A percentile compares a stretch with the other conserved stretches of the same genome.
Evolutionary conservation across 495 filamentous ascomycete species (phyloP).

Genomic region (Daldinia grandis): DNA sequence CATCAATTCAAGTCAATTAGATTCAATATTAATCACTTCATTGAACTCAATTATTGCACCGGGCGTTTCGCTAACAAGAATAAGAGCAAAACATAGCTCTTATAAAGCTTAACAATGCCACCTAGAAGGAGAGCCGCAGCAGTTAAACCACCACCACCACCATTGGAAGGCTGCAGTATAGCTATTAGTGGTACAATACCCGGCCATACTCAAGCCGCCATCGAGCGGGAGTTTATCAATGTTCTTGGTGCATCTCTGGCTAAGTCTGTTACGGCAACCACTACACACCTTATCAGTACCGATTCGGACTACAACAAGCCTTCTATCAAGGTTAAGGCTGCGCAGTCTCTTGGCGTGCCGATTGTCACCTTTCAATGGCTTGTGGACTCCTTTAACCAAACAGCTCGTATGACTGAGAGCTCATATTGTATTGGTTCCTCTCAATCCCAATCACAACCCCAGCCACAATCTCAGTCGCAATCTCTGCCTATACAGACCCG

Average conservation of each 20-base stretch:
- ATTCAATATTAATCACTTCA: neutral
- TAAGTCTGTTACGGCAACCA: constrained; percentile 55
- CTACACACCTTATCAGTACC: constrained; percentile 69
- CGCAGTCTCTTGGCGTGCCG: constrained; percentile 56
- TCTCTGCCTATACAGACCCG: constrained; percentile 24
- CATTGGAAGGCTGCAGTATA: constrained; percentile 58
- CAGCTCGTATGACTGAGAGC: constrained; percentile 55
- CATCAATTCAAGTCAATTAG: neutral
- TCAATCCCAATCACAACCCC: constrained; percentile 29
- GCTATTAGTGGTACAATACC: constrained; percentile 70
- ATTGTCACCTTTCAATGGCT: constrained; percentile 74
- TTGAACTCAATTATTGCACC: neutral
- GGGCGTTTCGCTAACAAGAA: neutral
- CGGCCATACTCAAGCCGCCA: constrained; percentile 57
- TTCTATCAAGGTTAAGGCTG: constrained; percentile 59
- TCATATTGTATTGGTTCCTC: constrained; percentile 35
- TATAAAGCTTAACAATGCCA: constrained; percentile 6
- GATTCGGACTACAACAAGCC: constrained; percentile 62
- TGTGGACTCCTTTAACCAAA: constrained; percentile 55
- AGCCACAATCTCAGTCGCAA: constrained; percentile 8
- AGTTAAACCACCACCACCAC: constrained; percentile 35
- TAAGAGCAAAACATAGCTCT: neutral
- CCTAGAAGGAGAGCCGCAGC: neutral
- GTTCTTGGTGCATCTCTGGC: constrained; percentile 59
- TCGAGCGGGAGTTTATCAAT: constrained; percentile 55